These are phyloP conservation scores for Eucalyptus tenuipes DNA, from an alignment of 345 rosid species.

Conservation along the genomic window DNA sequence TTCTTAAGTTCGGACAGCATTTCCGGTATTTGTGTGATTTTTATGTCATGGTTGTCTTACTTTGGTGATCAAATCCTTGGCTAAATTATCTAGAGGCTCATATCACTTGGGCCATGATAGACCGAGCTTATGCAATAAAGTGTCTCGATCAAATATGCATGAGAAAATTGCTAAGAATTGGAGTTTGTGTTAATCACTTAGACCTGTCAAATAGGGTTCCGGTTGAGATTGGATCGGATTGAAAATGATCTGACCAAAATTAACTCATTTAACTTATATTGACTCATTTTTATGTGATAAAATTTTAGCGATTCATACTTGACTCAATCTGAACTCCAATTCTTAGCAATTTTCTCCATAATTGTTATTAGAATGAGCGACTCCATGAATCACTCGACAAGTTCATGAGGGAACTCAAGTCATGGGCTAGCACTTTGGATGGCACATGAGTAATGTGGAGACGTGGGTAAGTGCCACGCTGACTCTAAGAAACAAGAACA, in stretches of 20 bases:
- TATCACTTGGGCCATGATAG: neutral
- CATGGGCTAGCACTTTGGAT: neutral
- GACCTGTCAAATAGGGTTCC: neutral
- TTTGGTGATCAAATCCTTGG: neutral
- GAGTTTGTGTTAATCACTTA: neutral
- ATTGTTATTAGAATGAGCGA: neutral
- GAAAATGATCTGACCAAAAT: fast-evolving
- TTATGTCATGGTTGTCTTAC: neutral
- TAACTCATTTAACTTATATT: neutral
- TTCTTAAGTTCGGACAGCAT: neutral
- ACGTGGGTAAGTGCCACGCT: neutral
- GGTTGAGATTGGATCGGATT: neutral
- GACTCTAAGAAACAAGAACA: neutral
- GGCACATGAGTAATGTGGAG: neutral
- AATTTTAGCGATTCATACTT: neutral
- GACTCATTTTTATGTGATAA: neutral
- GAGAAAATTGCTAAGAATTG: neutral
- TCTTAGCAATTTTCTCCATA: neutral
- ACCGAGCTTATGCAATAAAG: neutral
- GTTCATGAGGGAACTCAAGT: neutral
- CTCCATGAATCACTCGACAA: neutral
- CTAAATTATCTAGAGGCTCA: neutral
- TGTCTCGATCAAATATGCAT: neutral
- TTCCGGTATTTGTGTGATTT: neutral
- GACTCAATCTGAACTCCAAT: neutral